Evolutionary conservation across 768 basidiomycete species (phyloP).

Genomic region (Mrakia frigida): DNA sequence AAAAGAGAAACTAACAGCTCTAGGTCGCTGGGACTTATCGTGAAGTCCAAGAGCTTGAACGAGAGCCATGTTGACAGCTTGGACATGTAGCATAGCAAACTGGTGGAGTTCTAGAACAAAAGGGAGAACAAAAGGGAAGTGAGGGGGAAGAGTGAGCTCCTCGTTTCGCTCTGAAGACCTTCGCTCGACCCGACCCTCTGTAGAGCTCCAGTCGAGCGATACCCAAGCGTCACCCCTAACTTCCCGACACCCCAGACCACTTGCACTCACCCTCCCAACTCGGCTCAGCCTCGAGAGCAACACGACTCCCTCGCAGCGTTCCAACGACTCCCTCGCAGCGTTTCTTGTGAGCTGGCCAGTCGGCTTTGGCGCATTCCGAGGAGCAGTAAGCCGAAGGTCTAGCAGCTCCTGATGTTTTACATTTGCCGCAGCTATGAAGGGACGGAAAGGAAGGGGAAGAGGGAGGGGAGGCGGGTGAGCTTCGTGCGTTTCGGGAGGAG

Average conservation of each 20-base stretch:
- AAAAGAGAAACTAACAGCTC: neutral
- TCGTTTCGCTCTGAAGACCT: neutral
- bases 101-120: neutral
- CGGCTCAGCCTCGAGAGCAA: neutral
- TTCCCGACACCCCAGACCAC: too few species aligned
- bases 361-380: neutral
- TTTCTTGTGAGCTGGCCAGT: constrained; percentile 6
- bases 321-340: constrained; percentile 13
- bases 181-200: too few species aligned
- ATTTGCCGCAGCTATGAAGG: neutral
- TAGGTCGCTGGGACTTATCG: constrained; percentile 2
- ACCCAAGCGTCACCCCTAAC: too few species aligned
- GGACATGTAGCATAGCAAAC: neutral
- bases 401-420: neutral
- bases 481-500: neutral
- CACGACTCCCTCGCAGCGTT: neutral
- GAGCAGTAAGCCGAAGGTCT: neutral
- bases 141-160: neutral
- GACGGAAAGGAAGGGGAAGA: neutral
- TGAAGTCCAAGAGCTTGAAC: constrained; percentile 5
- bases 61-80: neutral
- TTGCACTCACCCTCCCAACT: constrained; percentile 8
- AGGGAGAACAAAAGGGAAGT: neutral
- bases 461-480: neutral
- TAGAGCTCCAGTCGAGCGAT: too few species aligned